Evolutionary conservation across 192 early-diverging fungal genomes (phyloP).

Genomic region (Backusella parvicylindrica): DNA sequence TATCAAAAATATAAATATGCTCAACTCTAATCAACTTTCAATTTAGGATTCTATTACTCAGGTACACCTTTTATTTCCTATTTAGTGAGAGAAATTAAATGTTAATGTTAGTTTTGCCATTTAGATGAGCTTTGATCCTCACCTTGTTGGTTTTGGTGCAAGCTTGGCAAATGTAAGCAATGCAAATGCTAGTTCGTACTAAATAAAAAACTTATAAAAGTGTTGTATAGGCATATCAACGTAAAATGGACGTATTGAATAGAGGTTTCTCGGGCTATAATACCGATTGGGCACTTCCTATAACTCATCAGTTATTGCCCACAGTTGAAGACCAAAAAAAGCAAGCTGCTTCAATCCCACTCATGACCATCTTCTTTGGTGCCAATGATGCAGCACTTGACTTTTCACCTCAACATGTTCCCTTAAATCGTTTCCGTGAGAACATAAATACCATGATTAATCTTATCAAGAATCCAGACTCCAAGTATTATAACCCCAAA

Average conservation of each 20-base stretch:
- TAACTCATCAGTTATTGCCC: constrained; percentile 55
- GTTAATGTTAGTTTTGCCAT: neutral
- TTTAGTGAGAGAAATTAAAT: neutral
- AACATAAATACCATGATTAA: constrained; percentile 65
- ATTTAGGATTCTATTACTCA: constrained; percentile 47
- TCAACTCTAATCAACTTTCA: neutral
- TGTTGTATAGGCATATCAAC: constrained; percentile 54
- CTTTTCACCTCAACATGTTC: constrained; percentile 51
- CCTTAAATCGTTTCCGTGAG: constrained; percentile 50
- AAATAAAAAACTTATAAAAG: constrained; percentile 4
- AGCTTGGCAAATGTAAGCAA: constrained; percentile 22
- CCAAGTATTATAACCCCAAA: constrained; percentile 53
- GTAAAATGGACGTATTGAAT: constrained; percentile 73
- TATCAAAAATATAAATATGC: no score
- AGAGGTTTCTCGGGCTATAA: constrained; percentile 84
- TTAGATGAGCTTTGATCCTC: constrained; percentile 29
- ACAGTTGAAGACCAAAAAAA: constrained; percentile 19
- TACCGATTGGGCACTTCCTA: constrained; percentile 50
- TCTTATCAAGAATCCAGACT: constrained; percentile 45
- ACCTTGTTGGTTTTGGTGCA: constrained; percentile 20
- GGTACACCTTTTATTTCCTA: constrained; percentile 12
- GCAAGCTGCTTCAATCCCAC: constrained; percentile 33
- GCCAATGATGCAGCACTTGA: constrained; percentile 72
- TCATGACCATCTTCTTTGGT: constrained; percentile 78
- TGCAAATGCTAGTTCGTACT: neutral